These are phyloP conservation scores for Ophiocordyceps camponoti-leonardi DNA, from an alignment of 2,329 filamentous ascomycete genomes.

Conservation along the genomic window DNA sequence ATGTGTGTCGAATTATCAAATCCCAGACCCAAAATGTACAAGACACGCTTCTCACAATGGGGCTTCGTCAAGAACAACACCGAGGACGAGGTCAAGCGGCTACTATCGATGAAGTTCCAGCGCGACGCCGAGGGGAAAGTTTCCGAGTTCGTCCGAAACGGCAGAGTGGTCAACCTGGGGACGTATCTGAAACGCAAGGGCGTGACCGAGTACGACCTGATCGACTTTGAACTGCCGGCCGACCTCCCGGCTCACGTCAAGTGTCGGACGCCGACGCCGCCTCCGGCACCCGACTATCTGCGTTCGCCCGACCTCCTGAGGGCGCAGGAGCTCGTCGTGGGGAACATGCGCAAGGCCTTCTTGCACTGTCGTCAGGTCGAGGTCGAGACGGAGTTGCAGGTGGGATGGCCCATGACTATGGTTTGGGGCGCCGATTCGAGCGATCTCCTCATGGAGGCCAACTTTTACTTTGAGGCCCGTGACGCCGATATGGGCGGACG, in stretches of 20 bases:
- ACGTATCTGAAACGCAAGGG: constrained; percentile 35
- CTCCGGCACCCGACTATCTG: constrained; percentile 22
- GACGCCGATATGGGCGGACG: constrained; percentile 22
- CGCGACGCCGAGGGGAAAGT: constrained; percentile 34
- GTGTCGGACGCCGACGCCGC: constrained; percentile 26
- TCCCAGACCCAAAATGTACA: constrained; percentile 34
- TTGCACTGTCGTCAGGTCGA: constrained; percentile 26
- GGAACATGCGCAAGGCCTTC: constrained; percentile 26
- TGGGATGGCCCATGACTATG: constrained; percentile 24
- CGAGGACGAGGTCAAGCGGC: constrained; percentile 31
- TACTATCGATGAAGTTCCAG: constrained; percentile 33
- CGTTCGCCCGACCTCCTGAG: constrained; percentile 24
- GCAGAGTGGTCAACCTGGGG: constrained; percentile 31
- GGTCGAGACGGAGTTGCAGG: constrained; percentile 17
- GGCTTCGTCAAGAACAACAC: constrained; percentile 38
- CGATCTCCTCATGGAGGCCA: constrained; percentile 25
- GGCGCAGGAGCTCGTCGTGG: constrained; percentile 24
- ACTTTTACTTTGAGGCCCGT: constrained; percentile 22
- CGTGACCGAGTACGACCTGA: constrained; percentile 33
- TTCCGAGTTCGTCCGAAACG: constrained; percentile 34
- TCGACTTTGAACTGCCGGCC: constrained; percentile 25
- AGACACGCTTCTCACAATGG: constrained; percentile 37
- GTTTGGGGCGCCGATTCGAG: constrained; percentile 26
- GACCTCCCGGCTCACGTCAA: constrained; percentile 25
- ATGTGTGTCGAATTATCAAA: constrained; percentile 2